Conservation (phyloP, 2,329 filamentous ascomycete species). For the Scedosporium dehoogii region DNA sequence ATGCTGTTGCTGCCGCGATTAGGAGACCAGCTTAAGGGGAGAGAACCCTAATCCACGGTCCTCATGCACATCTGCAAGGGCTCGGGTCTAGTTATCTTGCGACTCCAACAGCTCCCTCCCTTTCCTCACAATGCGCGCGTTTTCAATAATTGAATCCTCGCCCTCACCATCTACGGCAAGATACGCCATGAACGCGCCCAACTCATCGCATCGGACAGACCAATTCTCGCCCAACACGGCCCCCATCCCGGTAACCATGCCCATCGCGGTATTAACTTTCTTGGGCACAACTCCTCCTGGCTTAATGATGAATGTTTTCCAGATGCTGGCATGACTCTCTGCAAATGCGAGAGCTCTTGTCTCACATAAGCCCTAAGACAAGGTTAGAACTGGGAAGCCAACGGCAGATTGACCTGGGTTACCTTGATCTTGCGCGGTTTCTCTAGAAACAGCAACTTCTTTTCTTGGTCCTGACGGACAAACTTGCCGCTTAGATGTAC, state of each 20-base stretch:
- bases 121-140: conserved; percentile 13
- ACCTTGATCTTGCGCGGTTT: conserved; percentile 18
- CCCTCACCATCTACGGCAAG: conserved; percentile 13
- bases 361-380: conserved; percentile 14
- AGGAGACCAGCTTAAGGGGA: too few species aligned
- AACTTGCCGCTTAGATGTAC: conserved; percentile 24
- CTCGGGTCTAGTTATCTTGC: too few species aligned
- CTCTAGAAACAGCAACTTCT: conserved; percentile 17
- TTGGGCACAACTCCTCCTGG: not conserved
- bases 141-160: conserved; percentile 13
- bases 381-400: not conserved
- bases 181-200: conserved; percentile 16
- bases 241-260: conserved; percentile 4
- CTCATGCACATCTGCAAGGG: too few species aligned
- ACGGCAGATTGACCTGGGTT: not conserved
- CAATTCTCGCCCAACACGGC: conserved; percentile 13
- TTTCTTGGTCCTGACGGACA: conserved; percentile 21
- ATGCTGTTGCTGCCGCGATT: too few species aligned
- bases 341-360: conserved; percentile 7
- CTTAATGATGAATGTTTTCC: conserved; percentile 1
- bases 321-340: not conserved
- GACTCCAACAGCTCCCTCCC: conserved; percentile 13
- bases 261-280: not conserved
- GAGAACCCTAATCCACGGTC: too few species aligned
- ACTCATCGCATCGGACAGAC: conserved; percentile 14